Percentiles rank a stretch among this genome's conserved stretches.
These are phyloP conservation scores for Rhizopus microsporus DNA, from an alignment of 371 early-diverging fungal species.

Conservation along the genomic window DNA sequence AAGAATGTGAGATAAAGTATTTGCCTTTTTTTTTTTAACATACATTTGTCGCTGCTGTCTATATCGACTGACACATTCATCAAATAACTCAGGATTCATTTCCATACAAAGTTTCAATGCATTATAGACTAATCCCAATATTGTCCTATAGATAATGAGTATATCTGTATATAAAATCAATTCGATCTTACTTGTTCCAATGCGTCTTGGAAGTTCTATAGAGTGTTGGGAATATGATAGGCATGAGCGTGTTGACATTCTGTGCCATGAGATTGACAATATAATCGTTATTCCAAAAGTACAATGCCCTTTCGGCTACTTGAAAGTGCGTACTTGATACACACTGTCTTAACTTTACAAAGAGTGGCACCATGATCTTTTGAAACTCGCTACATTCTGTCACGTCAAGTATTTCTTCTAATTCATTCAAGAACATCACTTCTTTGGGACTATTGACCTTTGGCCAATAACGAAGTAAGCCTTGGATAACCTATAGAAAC, in stretches of 20 bases:
- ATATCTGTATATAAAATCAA: neutral
- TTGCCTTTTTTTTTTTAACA: slow-evolving; percentile 18
- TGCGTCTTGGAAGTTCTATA: slow-evolving; percentile 93
- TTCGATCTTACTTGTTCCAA: slow-evolving; percentile 86
- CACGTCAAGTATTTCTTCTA: slow-evolving; percentile 94
- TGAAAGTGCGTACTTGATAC: slow-evolving; percentile 96
- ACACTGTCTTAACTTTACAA: slow-evolving; percentile 90
- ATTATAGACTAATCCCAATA: slow-evolving; percentile 92
- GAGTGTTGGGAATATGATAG: slow-evolving; percentile 90
- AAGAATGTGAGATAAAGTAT: neutral
- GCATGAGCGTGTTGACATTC: slow-evolving; percentile 85
- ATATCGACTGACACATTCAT: slow-evolving; percentile 86
- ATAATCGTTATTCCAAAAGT: slow-evolving; percentile 97
- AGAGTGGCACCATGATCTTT: slow-evolving; percentile 86
- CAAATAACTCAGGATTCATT: slow-evolving; percentile 90
- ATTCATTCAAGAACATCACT: slow-evolving; percentile 96
- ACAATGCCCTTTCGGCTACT: slow-evolving; percentile 94
- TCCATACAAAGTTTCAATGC: slow-evolving; percentile 96
- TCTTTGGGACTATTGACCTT: slow-evolving; percentile 98
- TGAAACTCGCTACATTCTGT: slow-evolving; percentile 89
- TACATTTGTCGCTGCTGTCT: slow-evolving; percentile 83
- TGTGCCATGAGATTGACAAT: slow-evolving; percentile 91
- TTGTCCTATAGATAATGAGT: slow-evolving; percentile 60
- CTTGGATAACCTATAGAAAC: slow-evolving; percentile 69
- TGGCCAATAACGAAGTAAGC: slow-evolving; percentile 94